Base-by-base conservation (phyloP, 257 asterid genomes). In the Echium plantagineum region DNA sequence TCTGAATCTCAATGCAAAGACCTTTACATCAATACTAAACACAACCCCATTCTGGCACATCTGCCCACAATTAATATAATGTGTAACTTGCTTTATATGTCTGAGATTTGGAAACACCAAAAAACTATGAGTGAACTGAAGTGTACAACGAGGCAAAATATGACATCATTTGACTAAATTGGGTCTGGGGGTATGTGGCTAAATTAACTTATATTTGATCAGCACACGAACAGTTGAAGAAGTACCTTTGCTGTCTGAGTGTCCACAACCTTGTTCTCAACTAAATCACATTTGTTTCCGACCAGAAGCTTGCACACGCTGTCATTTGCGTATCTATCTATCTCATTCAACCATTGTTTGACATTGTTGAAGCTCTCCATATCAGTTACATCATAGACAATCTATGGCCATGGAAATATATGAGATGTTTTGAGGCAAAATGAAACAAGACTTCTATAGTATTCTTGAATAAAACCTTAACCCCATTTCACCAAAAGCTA, bases 341-440 rank as follows among this genome's bases (percentile, higher is more conserved):
- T 87, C 84, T 90, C 97, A 78, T 74, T 90, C 48, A 90, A 81
- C 97, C 97, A 90, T 70, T 90, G 97, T 77, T 90, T 90, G 52
- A 90, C 96, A 75, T 90, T 87, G 87, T 87, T 85, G 91, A 87
- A 90, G 85, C 97, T 90, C 83, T 90, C 97, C 94, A 81, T 85
- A 66, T 87, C 96, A 58, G 97, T 90, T 31, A 90, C 97, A 75
- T 90, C 97, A 59, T 90, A 90, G 65, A 90, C 96, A 66, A 90
- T 85, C 97, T 87, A 68, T 68, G 35, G 57, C 71, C 74, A 61
- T 67, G 18, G 31, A 63, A 26, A 72, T 30, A 62, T 28, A 62
- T 61, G 17, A 70, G 71, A 75, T 59, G 58, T 52, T 61, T n/a
- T 56, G 49, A 10, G 13, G 16, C 10, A 12, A 58, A 22, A 51